Conservation (phyloP, 768 basidiomycete species). For the Tylopilus felleus region DNA sequence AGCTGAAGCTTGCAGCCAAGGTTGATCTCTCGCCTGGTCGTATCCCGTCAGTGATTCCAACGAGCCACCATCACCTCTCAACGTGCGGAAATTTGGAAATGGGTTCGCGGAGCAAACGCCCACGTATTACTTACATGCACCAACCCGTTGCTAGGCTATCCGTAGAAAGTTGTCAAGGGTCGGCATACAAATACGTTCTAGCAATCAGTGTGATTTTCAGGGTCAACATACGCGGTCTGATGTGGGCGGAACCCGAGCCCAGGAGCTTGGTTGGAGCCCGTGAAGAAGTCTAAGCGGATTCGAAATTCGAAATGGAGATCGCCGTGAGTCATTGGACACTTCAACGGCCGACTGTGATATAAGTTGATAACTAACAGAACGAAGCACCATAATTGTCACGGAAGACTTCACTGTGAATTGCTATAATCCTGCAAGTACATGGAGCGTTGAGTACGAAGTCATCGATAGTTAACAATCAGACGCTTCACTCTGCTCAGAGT, state of each 20-base stretch:
- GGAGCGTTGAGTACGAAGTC: constrained; percentile 19
- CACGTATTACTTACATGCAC: neutral
- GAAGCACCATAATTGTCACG: neutral
- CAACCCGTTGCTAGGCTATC: neutral
- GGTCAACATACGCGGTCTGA: neutral
- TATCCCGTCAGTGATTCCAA: neutral
- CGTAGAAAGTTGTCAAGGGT: too few species aligned
- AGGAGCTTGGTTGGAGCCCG: too few species aligned
- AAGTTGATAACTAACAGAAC: neutral
- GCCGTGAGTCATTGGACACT: neutral
- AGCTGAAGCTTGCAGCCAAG: neutral
- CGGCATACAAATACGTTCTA: neutral
- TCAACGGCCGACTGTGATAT: neutral
- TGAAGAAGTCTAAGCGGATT: too few species aligned
- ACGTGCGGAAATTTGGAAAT: neutral
- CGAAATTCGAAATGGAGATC: too few species aligned
- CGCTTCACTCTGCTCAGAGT: constrained; percentile 13
- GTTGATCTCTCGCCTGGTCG: neutral
- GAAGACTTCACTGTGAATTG: neutral
- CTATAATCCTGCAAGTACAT: constrained; percentile 78
- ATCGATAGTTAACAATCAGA: constrained; percentile 9
- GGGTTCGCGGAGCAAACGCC: neutral
- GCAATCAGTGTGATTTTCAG: neutral
- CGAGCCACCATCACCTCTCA: neutral
- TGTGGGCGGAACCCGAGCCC: neutral